These are phyloP conservation scores for Neckera pumila DNA, from an alignment of 225 moss, liverwort and hornwort species.

Conservation along the genomic window DNA sequence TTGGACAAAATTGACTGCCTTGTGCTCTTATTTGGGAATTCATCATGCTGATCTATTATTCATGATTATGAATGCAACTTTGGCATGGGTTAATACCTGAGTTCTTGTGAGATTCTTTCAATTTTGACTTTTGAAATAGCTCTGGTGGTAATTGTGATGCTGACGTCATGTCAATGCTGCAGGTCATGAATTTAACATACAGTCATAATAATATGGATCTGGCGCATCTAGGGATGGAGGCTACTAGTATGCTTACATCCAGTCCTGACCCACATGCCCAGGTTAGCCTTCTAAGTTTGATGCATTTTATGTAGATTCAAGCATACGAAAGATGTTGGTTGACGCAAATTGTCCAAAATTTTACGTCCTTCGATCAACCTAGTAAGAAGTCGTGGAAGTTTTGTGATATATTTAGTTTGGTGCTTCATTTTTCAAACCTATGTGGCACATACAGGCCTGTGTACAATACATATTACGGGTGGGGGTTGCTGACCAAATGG, in stretches of 20 bases:
- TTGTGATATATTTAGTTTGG: not conserved
- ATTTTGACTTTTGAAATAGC: not conserved
- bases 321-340: not conserved
- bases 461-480: constrained; percentile 89
- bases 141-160: not conserved
- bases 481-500: constrained; percentile 98
- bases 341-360: not conserved
- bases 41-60: not conserved
- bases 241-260: constrained; percentile 70
- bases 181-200: constrained; percentile 86
- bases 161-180: constrained; percentile 7
- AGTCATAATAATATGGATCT: constrained; percentile 70
- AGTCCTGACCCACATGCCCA: constrained; percentile 79
- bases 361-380: not conserved
- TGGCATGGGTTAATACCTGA: not conserved
- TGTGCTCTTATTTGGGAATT: not conserved
- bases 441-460: constrained; percentile 53
- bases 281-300: constrained; percentile 14
- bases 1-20: not conserved
- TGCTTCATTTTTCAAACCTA: not conserved
- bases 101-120: not conserved
- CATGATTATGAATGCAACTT: not conserved
- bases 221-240: constrained; percentile 74
- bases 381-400: not conserved
- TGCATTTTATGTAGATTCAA: not conserved